phyloP scores from a whole-genome alignment of 1,284 basidiomycete species.

The Trametes pubescens region DNA sequence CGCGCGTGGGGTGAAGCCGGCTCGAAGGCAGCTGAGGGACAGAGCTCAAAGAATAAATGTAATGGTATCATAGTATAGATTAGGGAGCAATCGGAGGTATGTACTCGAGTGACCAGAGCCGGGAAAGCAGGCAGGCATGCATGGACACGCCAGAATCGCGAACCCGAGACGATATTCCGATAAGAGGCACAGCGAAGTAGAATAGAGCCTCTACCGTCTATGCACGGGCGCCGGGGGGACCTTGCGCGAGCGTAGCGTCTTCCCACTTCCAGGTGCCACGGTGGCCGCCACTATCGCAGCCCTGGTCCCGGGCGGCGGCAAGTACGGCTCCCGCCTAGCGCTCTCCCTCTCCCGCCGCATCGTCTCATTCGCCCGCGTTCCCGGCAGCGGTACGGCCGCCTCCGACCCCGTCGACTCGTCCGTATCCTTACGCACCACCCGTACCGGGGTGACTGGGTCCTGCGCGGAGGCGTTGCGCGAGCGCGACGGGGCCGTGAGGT shows the following conservation, averaged over 20 bases:
- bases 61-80: too few species aligned
- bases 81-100: too few species aligned
- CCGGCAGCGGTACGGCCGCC: constrained; percentile 17
- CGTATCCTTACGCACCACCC: neutral
- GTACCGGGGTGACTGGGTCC: neutral
- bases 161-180: too few species aligned
- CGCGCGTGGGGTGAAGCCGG: constrained; percentile 23
- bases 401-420: constrained; percentile 12
- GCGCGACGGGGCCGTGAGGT: constrained; percentile 1
- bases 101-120: too few species aligned
- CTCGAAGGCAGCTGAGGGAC: neutral
- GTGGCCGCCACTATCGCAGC: constrained; percentile 9
- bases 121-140: too few species aligned
- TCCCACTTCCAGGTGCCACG: neutral
- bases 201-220: neutral
- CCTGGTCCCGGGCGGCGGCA: constrained; percentile 14
- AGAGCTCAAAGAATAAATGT: neutral
- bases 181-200: too few species aligned
- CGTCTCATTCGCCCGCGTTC: constrained; percentile 25
- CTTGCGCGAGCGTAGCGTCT: constrained; percentile 5
- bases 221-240: neutral
- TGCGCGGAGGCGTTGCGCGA: neutral
- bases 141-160: too few species aligned
- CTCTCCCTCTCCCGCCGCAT: constrained; percentile 16
- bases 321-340: constrained; percentile 7